Evolutionary conservation across 495 filamentous ascomycete genomes (phyloP).

Genomic region (Neurospora sp.): DNA sequence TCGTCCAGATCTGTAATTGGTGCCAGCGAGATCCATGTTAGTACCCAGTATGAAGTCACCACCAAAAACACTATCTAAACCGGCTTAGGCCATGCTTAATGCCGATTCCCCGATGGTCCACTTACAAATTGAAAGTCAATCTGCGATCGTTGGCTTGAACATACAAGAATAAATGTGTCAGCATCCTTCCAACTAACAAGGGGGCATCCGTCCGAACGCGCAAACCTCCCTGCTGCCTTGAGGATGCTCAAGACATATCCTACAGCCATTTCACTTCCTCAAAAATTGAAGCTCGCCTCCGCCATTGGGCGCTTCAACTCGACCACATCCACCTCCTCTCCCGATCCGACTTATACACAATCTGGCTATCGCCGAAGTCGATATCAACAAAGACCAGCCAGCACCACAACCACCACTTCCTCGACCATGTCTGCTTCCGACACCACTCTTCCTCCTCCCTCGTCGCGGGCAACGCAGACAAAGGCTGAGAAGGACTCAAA

Average conservation of each 20-base stretch:
- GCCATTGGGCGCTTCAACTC: conserved; percentile 1
- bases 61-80: not conserved
- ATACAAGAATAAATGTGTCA: not conserved
- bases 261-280: conserved; percentile 10
- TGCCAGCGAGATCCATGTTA: not conserved
- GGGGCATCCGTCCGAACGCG: conserved; percentile 10
- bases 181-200: conserved; percentile 2
- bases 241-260: conserved; percentile 23
- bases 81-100: not conserved
- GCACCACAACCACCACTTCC: conserved; percentile 17
- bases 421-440: not conserved
- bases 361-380: conserved; percentile 17
- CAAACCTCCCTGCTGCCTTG: conserved; percentile 2
- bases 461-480: not conserved
- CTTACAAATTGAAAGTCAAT: not conserved
- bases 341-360: conserved; percentile 8
- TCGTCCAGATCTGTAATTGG: not conserved
- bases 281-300: conserved; percentile 15
- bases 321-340: conserved; percentile 26
- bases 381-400: conserved; percentile 7
- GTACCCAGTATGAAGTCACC: not conserved
- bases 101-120: not conserved
- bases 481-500: not conserved
- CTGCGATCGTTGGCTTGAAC: not conserved
- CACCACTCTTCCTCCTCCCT: not conserved